Conservation (phyloP, 306 rosid species). For the Senna siamea region DNA sequence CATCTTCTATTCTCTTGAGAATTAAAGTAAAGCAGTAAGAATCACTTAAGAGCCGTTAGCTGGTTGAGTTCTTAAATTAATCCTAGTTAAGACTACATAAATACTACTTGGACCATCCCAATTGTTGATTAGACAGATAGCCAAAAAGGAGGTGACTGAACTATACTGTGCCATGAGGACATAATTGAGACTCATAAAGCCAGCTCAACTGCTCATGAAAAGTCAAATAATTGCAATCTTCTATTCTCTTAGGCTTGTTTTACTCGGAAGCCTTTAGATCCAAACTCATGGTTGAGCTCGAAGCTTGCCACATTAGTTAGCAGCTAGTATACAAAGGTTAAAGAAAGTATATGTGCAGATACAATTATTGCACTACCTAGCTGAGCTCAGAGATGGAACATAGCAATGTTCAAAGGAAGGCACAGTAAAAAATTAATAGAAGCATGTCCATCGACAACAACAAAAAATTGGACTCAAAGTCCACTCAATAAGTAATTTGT, state of each 20-base stretch:
- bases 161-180: not conserved
- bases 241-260: not conserved
- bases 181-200: not conserved
- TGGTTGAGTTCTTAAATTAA: not conserved
- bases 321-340: not conserved
- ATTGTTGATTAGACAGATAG: constrained; percentile 4
- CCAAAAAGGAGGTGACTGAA: not conserved
- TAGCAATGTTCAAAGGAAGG: not conserved
- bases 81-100: not conserved
- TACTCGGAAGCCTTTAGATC: not conserved
- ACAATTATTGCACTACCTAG: constrained; percentile 18
- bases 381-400: constrained; percentile 20
- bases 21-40: not conserved
- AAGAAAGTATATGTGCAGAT: constrained; percentile 6
- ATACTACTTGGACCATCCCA: not conserved
- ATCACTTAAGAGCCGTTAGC: not conserved
- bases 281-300: not conserved
- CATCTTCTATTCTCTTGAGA: not conserved
- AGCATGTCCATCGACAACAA: not conserved
- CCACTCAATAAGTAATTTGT: constrained; percentile 15
- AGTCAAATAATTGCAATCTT: constrained; percentile 1
- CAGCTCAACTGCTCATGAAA: not conserved
- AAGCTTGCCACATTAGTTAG: not conserved
- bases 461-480: not conserved
- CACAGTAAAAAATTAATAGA: constrained; percentile 11